Evolutionary conservation across 2,329 filamentous ascomycete species (phyloP), one percentile per base, ranked within the genome.

Genomic region (Leptographium galeiforme): DNA sequence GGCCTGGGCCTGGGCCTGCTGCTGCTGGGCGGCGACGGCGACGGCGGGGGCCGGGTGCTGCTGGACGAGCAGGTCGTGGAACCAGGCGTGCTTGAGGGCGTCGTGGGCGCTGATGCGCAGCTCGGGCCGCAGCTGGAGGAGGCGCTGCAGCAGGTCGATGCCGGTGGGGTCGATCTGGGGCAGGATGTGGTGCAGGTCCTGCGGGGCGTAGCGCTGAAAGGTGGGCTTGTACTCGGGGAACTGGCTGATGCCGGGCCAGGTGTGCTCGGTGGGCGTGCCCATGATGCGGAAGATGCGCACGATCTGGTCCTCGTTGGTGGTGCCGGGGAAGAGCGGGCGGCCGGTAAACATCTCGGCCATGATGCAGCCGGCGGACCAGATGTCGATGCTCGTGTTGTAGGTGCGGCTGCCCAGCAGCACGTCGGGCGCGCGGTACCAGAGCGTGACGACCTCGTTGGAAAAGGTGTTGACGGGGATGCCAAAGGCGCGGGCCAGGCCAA

Each of bases 311-410:
- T 98, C 93, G 67, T 98, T 98, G 40, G 93, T 96, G 2, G 93
- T 98, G 55, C 93, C 93, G 0, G 93, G 93, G 72, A 98, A 98
- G 8, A 98, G 78, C 0, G 93, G 93, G 18, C 93, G 81, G 5
- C 93, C 93, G 0, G 91, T 96, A 69, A 94, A 97, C 89, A 98
- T 96, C 71, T 98, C 93, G 11, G 93, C 93, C 93, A 98, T 97
- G 74, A 98, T 98, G 69, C 93, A 98, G 54, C 93, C 93, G 8
- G 93, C 93, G 8, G 89, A 95, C 93, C 93, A 98, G 66, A 98
- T 97, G 64, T 98, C 93, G 67, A 98, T 97, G 70, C 89, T 95
- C n/a, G 93, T 98, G 71, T 95, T 98, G 73, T 98, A 98, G 25
- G 93, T 97, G 59, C 93, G 77, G 63, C 87, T 93, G 51, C 93